phyloP scores from a whole-genome alignment of 805 yeast species.

The Yamadazyma ubonensis region DNA sequence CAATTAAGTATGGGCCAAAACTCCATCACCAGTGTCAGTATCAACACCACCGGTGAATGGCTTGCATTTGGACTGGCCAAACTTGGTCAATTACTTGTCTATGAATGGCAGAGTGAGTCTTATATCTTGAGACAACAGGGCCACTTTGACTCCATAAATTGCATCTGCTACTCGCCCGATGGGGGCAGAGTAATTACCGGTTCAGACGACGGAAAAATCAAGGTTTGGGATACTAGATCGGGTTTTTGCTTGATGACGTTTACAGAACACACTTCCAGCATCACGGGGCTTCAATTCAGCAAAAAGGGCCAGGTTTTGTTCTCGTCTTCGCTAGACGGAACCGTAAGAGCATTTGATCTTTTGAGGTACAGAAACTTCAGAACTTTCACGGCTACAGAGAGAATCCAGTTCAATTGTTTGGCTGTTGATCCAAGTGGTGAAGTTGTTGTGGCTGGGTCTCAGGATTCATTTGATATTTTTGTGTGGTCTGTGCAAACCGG shows the following conservation, averaged over 20 bases:
- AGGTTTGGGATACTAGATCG: conserved; percentile 91
- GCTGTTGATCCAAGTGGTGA: conserved; percentile 99
- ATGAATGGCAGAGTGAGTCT: conserved; percentile 98
- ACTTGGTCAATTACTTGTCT: conserved; percentile 90
- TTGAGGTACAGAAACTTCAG: conserved; percentile 91
- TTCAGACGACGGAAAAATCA: conserved; percentile 93
- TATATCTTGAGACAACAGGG: conserved; percentile 96
- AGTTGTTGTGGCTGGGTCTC: conserved; percentile 91
- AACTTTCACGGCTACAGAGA: conserved; percentile 86
- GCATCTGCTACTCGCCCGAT: conserved; percentile 88
- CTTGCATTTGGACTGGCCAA: conserved; percentile 89
- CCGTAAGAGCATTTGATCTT: conserved; percentile 96
- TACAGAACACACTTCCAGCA: conserved; percentile 85
- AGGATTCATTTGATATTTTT: conserved; percentile 84
- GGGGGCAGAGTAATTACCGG: conserved; percentile 92
- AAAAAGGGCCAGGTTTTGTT: conserved; percentile 88
- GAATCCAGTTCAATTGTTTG: conserved; percentile 81
- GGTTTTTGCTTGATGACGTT: conserved; percentile 94
- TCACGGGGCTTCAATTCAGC: conserved; percentile 84
- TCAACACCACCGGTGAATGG: conserved; percentile 93
- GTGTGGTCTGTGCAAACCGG: conserved; percentile 98
- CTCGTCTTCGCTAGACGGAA: conserved; percentile 91
- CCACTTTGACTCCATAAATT: conserved; percentile 87
- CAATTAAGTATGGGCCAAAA: conserved; percentile 90
- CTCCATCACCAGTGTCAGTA: conserved; percentile 75